These are phyloP conservation scores for Penicillium waksmanii DNA, from an alignment of 495 filamentous ascomycete genomes.

Conservation along the genomic window DNA sequence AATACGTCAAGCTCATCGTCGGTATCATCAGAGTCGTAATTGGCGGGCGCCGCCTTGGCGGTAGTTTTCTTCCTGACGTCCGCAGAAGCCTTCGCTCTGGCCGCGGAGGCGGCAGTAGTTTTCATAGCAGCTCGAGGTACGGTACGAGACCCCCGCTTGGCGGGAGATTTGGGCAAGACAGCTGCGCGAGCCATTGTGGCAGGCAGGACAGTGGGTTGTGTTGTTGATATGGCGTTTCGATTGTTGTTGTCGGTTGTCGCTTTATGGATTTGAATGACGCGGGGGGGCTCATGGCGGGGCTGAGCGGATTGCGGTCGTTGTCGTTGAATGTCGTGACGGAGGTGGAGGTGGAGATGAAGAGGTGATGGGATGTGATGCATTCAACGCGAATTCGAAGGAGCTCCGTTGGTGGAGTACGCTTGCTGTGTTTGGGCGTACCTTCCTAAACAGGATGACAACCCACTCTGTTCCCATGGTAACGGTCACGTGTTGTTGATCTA, in stretches of 20 bases:
- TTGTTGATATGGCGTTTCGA: background rate
- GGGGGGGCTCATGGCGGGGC: slow-evolving; percentile 27
- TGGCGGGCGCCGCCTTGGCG: slow-evolving; percentile 24
- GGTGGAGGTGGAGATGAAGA: too few relatives aligned
- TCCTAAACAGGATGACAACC: background rate
- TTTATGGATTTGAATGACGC: slow-evolving; percentile 7
- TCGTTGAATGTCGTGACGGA: slow-evolving; percentile 10
- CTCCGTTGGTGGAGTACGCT: slow-evolving; percentile 19
- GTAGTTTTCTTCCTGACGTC: slow-evolving; percentile 22
- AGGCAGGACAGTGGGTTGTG: slow-evolving; percentile 4
- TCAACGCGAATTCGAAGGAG: background rate
- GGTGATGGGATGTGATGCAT: slow-evolving; percentile 17
- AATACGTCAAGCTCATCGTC: slow-evolving; percentile 48
- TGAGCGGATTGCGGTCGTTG: slow-evolving; percentile 9
- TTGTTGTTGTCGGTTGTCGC: slow-evolving; percentile 14
- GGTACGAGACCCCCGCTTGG: slow-evolving; percentile 40
- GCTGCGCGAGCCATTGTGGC: slow-evolving; percentile 47
- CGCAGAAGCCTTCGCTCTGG: slow-evolving; percentile 21
- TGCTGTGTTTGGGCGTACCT: slow-evolving; percentile 7
- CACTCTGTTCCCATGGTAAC: slow-evolving; percentile 20
- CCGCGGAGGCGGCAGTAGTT: slow-evolving; percentile 23
- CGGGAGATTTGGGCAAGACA: slow-evolving; percentile 41
- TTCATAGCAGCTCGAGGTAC: slow-evolving; percentile 29
- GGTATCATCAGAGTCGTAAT: slow-evolving; percentile 36
- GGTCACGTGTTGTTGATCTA: slow-evolving; percentile 10